Conservation (phyloP, 2,329 filamentous ascomycete species). For the Apiospora phragmitis region DNA sequence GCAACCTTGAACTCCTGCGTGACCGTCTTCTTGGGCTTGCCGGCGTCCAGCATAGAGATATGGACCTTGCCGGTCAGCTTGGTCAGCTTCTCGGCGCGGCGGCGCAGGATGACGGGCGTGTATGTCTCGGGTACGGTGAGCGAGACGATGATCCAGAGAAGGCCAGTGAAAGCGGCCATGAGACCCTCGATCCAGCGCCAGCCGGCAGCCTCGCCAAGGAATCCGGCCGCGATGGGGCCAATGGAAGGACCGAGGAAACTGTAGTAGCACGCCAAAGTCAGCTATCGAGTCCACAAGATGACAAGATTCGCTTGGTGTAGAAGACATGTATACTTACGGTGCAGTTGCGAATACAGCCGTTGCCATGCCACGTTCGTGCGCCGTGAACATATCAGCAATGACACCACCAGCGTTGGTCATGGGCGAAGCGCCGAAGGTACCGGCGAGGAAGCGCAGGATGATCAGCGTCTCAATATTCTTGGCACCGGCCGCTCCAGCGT, state of each 20-base stretch:
- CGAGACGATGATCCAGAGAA: slow-evolving; percentile 55
- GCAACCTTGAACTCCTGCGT: slow-evolving; percentile 56
- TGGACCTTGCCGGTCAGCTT: slow-evolving; percentile 57
- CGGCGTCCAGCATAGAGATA: slow-evolving; percentile 50
- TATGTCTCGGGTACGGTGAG: slow-evolving; percentile 62
- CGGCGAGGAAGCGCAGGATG: slow-evolving; percentile 61
- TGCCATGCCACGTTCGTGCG: slow-evolving; percentile 52
- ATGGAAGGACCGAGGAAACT: slow-evolving; percentile 62
- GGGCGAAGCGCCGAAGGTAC: slow-evolving; percentile 56
- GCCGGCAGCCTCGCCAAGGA: slow-evolving; percentile 61
- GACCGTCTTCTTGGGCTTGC: slow-evolving; percentile 43
- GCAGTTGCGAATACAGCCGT: slow-evolving; percentile 62
- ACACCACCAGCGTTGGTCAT: slow-evolving; percentile 58
- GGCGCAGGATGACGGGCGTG: slow-evolving; percentile 56
- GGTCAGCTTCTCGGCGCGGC: slow-evolving; percentile 52
- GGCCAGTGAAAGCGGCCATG: slow-evolving; percentile 63
- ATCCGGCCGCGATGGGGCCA: slow-evolving; percentile 67
- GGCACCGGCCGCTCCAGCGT: slow-evolving; percentile 53
- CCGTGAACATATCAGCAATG: slow-evolving; percentile 59
- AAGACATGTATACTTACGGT: slow-evolving; percentile 11
- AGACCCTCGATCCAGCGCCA: slow-evolving; percentile 73
- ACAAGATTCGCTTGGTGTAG: background rate
- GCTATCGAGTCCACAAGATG: background rate
- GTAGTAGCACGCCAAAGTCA: slow-evolving; percentile 39
- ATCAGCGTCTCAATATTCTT: slow-evolving; percentile 55